Percentiles rank a stretch among this genome's conserved stretches.
Evolutionary conservation across 2,329 filamentous ascomycete genomes (phyloP).

Genomic region (Ceratocystis harringtonii): DNA sequence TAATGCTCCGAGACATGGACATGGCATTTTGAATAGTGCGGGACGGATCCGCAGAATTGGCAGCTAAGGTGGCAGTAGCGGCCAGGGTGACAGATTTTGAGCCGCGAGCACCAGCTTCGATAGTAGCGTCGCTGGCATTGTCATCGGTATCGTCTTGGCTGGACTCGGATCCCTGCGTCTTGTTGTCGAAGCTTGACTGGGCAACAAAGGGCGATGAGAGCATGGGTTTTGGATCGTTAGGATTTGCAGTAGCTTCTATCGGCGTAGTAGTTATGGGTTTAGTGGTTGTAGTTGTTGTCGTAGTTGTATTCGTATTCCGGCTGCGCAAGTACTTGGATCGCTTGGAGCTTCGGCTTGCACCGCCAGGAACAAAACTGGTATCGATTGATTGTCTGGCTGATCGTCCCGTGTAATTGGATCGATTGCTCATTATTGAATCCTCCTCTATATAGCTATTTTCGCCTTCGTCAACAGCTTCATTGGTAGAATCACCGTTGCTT

Average conservation of each 20-base stretch:
- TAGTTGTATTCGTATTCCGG: conserved; percentile 7
- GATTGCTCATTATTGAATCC: conserved; percentile 12
- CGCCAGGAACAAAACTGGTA: not conserved
- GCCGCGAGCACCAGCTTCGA: conserved; percentile 34
- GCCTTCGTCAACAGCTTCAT: not conserved
- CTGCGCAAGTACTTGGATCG: conserved; percentile 16
- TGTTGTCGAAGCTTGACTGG: conserved; percentile 25
- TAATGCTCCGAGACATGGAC: conserved; percentile 48
- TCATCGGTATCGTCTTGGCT: conserved; percentile 40
- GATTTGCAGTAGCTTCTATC: not conserved
- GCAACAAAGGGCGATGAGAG: conserved; percentile 1
- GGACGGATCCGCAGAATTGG: conserved; percentile 63
- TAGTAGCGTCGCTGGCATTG: conserved; percentile 56
- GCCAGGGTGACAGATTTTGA: conserved; percentile 13
- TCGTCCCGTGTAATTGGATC: not conserved
- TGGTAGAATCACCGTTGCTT: not conserved
- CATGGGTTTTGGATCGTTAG: not conserved
- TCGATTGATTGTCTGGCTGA: conserved; percentile 6
- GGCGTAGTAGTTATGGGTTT: not conserved
- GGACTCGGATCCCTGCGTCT: conserved; percentile 5
- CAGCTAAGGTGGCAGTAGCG: conserved; percentile 38
- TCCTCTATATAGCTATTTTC: conserved; percentile 15
- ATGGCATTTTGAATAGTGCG: conserved; percentile 27
- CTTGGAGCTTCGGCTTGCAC: conserved; percentile 9
- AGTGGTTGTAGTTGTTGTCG: not conserved